Base-by-base conservation (phyloP, 2,329 filamentous ascomycete species). In the Claviceps spartinae region DNA sequence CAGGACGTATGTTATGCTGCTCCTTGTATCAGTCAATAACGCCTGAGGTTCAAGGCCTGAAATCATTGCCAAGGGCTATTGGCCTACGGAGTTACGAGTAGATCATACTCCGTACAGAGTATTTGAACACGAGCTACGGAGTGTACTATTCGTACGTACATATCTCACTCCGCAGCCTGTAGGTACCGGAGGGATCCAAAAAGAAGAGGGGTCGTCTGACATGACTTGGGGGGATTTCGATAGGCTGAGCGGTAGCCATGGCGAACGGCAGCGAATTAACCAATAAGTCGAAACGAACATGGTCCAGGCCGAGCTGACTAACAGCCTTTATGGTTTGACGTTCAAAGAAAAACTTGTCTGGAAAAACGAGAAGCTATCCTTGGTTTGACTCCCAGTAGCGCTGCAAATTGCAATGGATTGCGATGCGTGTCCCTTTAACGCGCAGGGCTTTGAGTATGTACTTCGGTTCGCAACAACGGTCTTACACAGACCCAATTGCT, bases 1-100 rank as follows among this genome's bases (percentile, higher is more conserved):
- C 24, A 30, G 26, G 16, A 46, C 44, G 5, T 30, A 24, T 36
- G 44, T 9, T 30, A 24, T 36, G 44, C 44, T 18, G 24, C 41
- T 42, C 36, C 20, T 14, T 11, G 22, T 18, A 37, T 24, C 40
- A 50, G 30, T 3, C 38, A 26, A 36, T 9, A 30, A 38, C 34
- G 46, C 42, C 30, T 52, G 52, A 54, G 46, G 47, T 43, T 16
- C 43, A n/a, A 30, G 24, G 24, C 24, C 7, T 24, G 4, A 13
- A 22, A 40, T 48, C 42, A 36, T 30, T 44, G 47, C 50, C 46
- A 52, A 48, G 45, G 48, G 37, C 36, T 26, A 37, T 48, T 48
- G 38, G 47, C 49, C 43, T 43, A 18, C 22, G 22, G 22, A 22
- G 3, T 22, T 22, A 22, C 22, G 22, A 22, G 22, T 22, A 22